Percentiles rank a stretch among this genome's conserved stretches.
Conservation (phyloP, 1,284 basidiomycete species). For the Bjerkandera adusta region DNA sequence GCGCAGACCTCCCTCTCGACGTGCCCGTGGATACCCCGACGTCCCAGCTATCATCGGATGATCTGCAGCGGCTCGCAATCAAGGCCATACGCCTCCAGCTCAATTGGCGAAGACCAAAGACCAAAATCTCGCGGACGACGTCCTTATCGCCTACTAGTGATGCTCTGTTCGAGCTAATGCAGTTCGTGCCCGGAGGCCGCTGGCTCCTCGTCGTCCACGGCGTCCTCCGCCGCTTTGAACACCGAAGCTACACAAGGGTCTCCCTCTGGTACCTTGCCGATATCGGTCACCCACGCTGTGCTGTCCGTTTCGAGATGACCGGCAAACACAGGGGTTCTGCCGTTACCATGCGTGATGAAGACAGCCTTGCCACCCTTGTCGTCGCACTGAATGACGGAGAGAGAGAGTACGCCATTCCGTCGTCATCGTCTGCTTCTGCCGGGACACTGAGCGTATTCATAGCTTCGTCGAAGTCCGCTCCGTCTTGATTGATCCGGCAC, state of each 20-base stretch:
- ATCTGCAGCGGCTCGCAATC: constrained; percentile 36
- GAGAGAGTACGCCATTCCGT: constrained; percentile 24
- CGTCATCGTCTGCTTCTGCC: background rate
- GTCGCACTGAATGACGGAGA: constrained; percentile 28
- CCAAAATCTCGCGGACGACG: constrained; percentile 34
- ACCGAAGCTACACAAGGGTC: constrained; percentile 29
- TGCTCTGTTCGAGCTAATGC: constrained; percentile 38
- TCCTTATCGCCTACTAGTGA: constrained; percentile 36
- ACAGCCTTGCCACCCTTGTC: constrained; percentile 29
- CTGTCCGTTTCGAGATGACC: constrained; percentile 35
- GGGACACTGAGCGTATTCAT: constrained; percentile 3
- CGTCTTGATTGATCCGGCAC: constrained; percentile 20
- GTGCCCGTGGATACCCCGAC: constrained; percentile 28
- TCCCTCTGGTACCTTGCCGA: constrained; percentile 40
- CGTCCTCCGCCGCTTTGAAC: constrained; percentile 26
- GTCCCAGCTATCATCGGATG: constrained; percentile 27
- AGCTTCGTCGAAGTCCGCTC: constrained; percentile 28
- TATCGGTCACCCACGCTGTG: constrained; percentile 27
- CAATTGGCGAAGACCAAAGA: constrained; percentile 44
- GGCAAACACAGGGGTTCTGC: constrained; percentile 33
- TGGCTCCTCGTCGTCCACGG: constrained; percentile 48
- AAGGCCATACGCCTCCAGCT: constrained; percentile 47
- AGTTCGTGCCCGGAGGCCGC: constrained; percentile 39
- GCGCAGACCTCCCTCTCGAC: constrained; percentile 34
- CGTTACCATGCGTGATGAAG: constrained; percentile 27